Conservation (phyloP, 441 rosid genomes). For the Cnidoscolus chayamansa region DNA sequence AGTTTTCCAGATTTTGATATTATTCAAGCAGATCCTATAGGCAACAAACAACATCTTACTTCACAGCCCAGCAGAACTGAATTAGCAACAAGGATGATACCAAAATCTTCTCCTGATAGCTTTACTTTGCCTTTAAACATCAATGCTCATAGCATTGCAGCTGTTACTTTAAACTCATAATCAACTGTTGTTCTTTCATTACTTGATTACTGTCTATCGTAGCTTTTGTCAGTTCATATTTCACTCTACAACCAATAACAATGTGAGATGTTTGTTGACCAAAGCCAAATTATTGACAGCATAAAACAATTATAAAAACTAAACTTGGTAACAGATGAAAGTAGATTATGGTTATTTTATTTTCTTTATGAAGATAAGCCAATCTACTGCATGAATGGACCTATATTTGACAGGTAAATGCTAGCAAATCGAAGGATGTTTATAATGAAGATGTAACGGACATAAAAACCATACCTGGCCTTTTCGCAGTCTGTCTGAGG, state of each 20-base stretch:
- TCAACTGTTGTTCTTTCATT: conserved; percentile 6
- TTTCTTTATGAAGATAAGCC: not conserved
- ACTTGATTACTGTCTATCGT: not conserved
- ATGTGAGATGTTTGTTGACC: not conserved
- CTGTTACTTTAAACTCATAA: conserved; percentile 9
- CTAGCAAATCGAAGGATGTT: conserved; percentile 1
- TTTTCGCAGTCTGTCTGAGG: conserved; percentile 94
- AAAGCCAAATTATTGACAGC: not conserved
- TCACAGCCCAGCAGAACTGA: not conserved
- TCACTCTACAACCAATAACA: not conserved
- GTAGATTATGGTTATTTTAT: not conserved
- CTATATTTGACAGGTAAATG: not conserved
- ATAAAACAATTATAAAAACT: not conserved
- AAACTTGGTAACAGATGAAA: not conserved
- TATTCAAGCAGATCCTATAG: too few relatives aligned
- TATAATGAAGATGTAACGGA: not conserved
- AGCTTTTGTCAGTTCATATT: not conserved
- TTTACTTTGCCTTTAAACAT: not conserved
- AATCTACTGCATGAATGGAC: not conserved
- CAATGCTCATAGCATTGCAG: not conserved
- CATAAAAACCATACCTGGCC: conserved; percentile 67
- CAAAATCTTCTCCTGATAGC: not conserved
- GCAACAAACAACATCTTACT: not conserved
- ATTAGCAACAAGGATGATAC: not conserved
- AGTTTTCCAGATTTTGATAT: too few relatives aligned